Evolutionary conservation across 257 asterid species (phyloP).

Genomic region (Lycium ferocissimum): DNA sequence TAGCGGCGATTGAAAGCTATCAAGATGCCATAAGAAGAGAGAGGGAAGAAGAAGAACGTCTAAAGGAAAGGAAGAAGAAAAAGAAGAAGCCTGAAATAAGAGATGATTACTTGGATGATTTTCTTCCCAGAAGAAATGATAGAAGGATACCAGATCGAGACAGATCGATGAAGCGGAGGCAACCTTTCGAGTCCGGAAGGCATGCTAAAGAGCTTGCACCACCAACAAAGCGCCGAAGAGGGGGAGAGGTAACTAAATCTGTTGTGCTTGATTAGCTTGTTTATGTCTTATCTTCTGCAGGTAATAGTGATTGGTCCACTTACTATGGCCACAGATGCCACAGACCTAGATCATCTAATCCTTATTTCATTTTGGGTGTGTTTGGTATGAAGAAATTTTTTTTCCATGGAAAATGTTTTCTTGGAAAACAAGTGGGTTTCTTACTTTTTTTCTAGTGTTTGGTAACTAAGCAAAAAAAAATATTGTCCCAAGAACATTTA

Average conservation of each 20-base stretch:
- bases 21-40: conserved; percentile 80
- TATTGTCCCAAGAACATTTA: too few relatives aligned
- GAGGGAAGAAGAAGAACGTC: conserved; percentile 90
- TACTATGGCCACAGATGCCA: not conserved
- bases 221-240: conserved; percentile 83
- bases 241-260: conserved; percentile 76
- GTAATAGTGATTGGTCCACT: not conserved
- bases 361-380: conserved; percentile 12
- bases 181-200: conserved; percentile 58
- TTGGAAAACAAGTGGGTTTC: too few relatives aligned
- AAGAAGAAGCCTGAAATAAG: conserved; percentile 68
- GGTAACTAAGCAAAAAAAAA: too few relatives aligned
- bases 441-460: too few relatives aligned
- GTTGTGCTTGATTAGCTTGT: conserved; percentile 1
- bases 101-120: conserved; percentile 71
- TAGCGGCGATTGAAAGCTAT: conserved; percentile 67
- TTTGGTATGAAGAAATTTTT: too few relatives aligned
- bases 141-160: conserved; percentile 74
- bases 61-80: conserved; percentile 74
- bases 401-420: too few relatives aligned
- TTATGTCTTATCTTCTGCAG: conserved; percentile 10
- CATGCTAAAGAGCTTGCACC: conserved; percentile 59
- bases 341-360: conserved; percentile 7
- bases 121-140: conserved; percentile 76
- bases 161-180: conserved; percentile 62